A percentile compares a stretch with the other conserved stretches of the same genome.
phyloP scores from a whole-genome alignment of 2,329 filamentous ascomycete genomes.

The Chrysoporthe deuterocubensis region DNA sequence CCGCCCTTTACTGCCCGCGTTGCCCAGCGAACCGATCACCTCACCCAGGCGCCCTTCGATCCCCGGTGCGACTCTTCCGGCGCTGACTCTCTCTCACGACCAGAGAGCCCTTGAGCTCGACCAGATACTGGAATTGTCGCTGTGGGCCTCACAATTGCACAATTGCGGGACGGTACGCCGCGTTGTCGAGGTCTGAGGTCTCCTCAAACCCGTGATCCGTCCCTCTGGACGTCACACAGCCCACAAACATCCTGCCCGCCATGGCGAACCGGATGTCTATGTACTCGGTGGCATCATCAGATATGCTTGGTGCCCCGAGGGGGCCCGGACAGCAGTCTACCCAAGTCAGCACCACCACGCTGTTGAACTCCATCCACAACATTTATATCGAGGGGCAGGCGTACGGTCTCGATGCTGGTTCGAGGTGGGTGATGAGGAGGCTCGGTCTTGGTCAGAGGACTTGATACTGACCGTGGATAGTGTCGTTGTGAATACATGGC shows the following conservation, averaged over 20 bases:
- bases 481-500: conserved; percentile 93
- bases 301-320: conserved; percentile 59
- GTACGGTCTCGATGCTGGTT: conserved; percentile 87
- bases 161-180: not conserved
- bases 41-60: conserved; percentile 17
- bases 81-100: conserved; percentile 23
- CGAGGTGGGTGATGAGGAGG: conserved; percentile 39
- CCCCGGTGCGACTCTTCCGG: not conserved
- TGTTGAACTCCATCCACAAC: conserved; percentile 90
- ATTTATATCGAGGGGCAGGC: conserved; percentile 81
- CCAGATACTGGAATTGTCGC: not conserved
- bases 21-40: conserved; percentile 36
- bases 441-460: not conserved
- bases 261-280: conserved; percentile 72
- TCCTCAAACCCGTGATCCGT: conserved; percentile 37
- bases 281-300: conserved; percentile 66
- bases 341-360: conserved; percentile 89
- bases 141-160: not conserved
- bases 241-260: conserved; percentile 33
- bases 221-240: conserved; percentile 40
- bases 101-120: conserved; percentile 4
- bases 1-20: conserved; percentile 27
- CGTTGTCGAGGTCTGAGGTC: conserved; percentile 14
- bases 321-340: conserved; percentile 68
- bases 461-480: conserved; percentile 47